Percentiles rank a stretch among this genome's conserved stretches.
Conservation (phyloP, 2,329 filamentous ascomycete species). For the Trichoderma sp. region DNA sequence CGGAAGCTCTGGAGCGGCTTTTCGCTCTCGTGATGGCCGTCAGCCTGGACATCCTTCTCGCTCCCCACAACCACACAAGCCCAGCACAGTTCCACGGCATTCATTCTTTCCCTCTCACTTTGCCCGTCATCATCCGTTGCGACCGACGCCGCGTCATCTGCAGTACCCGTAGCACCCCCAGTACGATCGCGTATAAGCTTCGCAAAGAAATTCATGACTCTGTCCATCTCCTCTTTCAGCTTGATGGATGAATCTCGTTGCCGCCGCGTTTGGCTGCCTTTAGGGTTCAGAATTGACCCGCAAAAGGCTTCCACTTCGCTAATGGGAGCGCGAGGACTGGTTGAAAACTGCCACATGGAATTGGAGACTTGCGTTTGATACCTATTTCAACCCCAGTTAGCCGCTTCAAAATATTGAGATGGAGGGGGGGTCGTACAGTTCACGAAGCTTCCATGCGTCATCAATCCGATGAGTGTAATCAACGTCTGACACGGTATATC, state of each 20-base stretch:
- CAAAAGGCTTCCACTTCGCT: slow-evolving; percentile 55
- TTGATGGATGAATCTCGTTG: slow-evolving; percentile 53
- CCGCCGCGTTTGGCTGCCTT: slow-evolving; percentile 47
- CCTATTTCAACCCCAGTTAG: slow-evolving; percentile 31
- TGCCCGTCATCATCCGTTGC: neutral
- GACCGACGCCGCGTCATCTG: slow-evolving; percentile 12
- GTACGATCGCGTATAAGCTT: slow-evolving; percentile 31
- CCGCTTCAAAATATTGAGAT: neutral
- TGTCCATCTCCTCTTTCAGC: slow-evolving; percentile 52
- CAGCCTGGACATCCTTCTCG: slow-evolving; percentile 5
- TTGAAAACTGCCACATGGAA: slow-evolving; percentile 45
- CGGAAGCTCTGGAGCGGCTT: slow-evolving; percentile 36
- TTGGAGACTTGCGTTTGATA: slow-evolving; percentile 46
- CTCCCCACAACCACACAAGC: slow-evolving; percentile 36
- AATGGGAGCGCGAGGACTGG: slow-evolving; percentile 44
- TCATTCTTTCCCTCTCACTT: slow-evolving; percentile 23
- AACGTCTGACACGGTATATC: slow-evolving; percentile 23
- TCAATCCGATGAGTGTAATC: slow-evolving; percentile 36
- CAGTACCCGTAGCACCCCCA: neutral
- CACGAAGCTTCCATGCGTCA: slow-evolving; percentile 45
- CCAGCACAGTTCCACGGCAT: slow-evolving; percentile 36
- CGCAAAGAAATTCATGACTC: slow-evolving; percentile 43
- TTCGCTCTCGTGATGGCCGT: slow-evolving; percentile 10
- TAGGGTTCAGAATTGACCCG: slow-evolving; percentile 54
- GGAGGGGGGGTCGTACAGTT: slow-evolving; percentile 40